These are phyloP conservation scores for Aegilops sharonensis DNA, from an alignment of 176 grass and related monocot species.

Conservation along the genomic window DNA sequence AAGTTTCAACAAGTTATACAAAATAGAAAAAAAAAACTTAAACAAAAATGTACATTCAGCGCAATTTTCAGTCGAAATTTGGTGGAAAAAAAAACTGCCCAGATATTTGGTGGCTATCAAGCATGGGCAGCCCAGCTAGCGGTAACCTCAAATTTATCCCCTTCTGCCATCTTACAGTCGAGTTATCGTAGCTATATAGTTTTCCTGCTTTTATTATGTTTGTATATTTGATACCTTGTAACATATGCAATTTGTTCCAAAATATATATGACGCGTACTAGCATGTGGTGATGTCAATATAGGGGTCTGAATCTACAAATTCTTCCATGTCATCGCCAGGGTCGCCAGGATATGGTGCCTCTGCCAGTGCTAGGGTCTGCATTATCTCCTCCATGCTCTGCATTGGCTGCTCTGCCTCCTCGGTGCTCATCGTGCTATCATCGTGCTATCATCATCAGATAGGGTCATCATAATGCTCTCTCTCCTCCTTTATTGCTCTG, in stretches of 20 bases:
- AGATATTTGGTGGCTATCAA: not conserved
- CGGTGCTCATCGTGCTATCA: constrained; percentile 55
- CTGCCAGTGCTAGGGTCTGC: constrained; percentile 72
- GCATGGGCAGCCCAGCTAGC: not conserved
- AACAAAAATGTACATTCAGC: too few species aligned
- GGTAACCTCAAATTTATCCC: not conserved
- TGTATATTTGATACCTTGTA: constrained; percentile 34
- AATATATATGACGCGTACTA: not conserved
- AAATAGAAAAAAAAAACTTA: too few species aligned
- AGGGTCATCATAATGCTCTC: too few species aligned
- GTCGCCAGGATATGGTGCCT: constrained; percentile 53
- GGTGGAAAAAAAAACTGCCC: too few species aligned
- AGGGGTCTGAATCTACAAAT: not conserved
- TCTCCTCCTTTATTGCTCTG: too few species aligned
- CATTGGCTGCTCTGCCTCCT: constrained; percentile 81
- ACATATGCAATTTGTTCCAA: constrained; percentile 68
- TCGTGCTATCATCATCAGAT: too few species aligned
- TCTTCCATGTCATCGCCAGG: constrained; percentile 50
- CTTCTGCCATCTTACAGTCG: not conserved
- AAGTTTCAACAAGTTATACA: too few species aligned
- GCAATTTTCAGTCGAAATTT: too few species aligned
- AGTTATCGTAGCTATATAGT: not conserved
- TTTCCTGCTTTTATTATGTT: not conserved
- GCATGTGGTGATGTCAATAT: constrained; percentile 45
- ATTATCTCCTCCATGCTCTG: constrained; percentile 85